Percentiles rank a stretch among this genome's conserved stretches.
These are phyloP conservation scores for Ceratocystis destructans DNA, from an alignment of 2,329 filamentous ascomycete species.

Conservation along the genomic window DNA sequence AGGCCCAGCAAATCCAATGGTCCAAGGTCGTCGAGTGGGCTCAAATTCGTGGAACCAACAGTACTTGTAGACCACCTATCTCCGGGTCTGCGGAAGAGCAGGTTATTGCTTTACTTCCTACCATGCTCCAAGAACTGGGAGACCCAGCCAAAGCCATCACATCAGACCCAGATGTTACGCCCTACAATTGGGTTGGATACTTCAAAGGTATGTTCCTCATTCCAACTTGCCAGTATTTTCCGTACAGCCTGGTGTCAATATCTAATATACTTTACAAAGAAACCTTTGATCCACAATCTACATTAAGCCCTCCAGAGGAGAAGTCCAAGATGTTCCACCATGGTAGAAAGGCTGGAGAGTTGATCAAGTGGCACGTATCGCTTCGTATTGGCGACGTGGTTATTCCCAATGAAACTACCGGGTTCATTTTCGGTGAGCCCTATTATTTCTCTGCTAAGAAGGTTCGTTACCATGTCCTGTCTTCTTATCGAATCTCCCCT, in stretches of 20 bases:
- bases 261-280: neutral
- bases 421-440: slow-evolving; percentile 23
- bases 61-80: neutral
- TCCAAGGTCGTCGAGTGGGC: slow-evolving; percentile 13
- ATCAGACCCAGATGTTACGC: neutral
- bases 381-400: neutral
- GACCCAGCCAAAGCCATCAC: no score
- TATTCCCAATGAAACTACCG: slow-evolving; percentile 27
- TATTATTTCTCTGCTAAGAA: slow-evolving; percentile 36
- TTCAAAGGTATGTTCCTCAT: neutral
- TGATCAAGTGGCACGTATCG: slow-evolving; percentile 1
- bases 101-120: slow-evolving; percentile 4
- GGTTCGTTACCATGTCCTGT: slow-evolving; percentile 23
- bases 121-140: slow-evolving; percentile 2
- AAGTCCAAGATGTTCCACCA: neutral
- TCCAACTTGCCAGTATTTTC: neutral
- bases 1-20: neutral
- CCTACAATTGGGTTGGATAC: slow-evolving; percentile 11
- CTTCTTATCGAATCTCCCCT: neutral
- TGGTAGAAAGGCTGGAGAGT: slow-evolving; percentile 1
- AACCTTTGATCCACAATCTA: neutral
- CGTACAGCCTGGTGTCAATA: no score
- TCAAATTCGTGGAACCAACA: neutral
- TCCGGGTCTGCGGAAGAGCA: neutral
- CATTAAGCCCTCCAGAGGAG: neutral